Base-by-base conservation (phyloP, 306 rosid species). In the Acacia confusa region DNA sequence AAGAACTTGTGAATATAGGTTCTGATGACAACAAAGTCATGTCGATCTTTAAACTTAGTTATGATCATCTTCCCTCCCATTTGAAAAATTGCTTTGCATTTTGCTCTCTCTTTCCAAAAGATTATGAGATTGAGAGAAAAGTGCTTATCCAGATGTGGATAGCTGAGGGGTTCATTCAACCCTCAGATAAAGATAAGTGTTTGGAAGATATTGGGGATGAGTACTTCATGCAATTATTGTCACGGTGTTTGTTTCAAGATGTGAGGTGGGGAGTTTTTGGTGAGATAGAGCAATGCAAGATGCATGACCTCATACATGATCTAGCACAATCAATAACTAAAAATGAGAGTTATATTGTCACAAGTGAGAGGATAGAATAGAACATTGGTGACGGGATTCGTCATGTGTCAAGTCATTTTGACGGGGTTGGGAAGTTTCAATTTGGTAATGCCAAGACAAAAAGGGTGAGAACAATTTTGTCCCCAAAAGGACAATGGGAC, bases 1-100 rank as follows among this genome's bases (percentile, higher is more conserved):
- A 13, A 27, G 78, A 70, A 10, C 57, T 76, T n/a, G 2, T 16
- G 12, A 60, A 24, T 28, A 70, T 13, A 3, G 27, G 22, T 61
- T 10, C 3, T 11, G 20, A 12, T 6, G 20, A 61, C 22, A 24
- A 14, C 1, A 53, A 22, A 0, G 6, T 65, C 2, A 2, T 53
- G 0, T 55, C 72, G 1, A n/a, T n/a, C 3, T 76, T 83, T 2
- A 43, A 30, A n/a, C 9, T 61, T 10, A 61, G 68, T 25, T 25
- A 61, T 61, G 68, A 28, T 22, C 6, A 73, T 41, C 76, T 83
- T 6, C 43, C 86, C 0, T 64, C 76, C 52, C 15, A 73, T 40
- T 64, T 83, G 72, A 83, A 78, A 47, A 25, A 9, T 8, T 83
- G 86, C n/a, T 78, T 22, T 83, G 83, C 76, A 0, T 83, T 72